A percentile compares a stretch with the other conserved stretches of the same genome.
Conservation (phyloP, 2,329 filamentous ascomycete genomes). For the Sclerotinia minor region DNA sequence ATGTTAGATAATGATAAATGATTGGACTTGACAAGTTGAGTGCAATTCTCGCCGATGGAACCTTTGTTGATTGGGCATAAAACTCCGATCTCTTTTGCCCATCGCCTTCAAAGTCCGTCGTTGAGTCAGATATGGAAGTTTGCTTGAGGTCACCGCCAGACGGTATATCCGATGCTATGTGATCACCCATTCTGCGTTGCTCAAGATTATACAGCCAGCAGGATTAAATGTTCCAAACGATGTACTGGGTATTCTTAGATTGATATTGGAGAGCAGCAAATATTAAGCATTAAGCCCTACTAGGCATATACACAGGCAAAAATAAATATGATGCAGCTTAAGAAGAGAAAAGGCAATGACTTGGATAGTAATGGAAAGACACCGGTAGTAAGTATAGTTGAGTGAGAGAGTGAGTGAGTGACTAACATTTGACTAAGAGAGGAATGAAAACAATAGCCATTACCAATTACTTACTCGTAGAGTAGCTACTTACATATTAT, state of each 20-base stretch:
- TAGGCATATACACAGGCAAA: not conserved
- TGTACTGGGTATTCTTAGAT: not conserved
- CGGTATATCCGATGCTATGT: conserved; percentile 28
- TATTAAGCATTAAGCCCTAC: not conserved
- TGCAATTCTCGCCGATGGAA: conserved; percentile 21
- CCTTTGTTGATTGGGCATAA: not conserved
- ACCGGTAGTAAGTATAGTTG: no score
- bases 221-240: not conserved
- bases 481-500: no score
- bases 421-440: not conserved
- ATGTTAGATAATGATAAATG: conserved; percentile 41
- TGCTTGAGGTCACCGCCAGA: conserved; percentile 28
- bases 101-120: conserved; percentile 24
- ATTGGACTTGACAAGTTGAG: conserved; percentile 30
- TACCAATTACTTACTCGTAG: no score
- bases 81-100: conserved; percentile 18
- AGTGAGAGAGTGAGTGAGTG: no score
- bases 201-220: not conserved
- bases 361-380: not conserved
- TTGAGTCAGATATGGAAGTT: conserved; percentile 22
- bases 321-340: not conserved
- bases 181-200: conserved; percentile 28
- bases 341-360: not conserved
- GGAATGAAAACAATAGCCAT: no score
- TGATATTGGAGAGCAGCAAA: not conserved